These are phyloP conservation scores for Tulasnella sp. DNA, from an alignment of 768 basidiomycete species.

Conservation along the genomic window DNA sequence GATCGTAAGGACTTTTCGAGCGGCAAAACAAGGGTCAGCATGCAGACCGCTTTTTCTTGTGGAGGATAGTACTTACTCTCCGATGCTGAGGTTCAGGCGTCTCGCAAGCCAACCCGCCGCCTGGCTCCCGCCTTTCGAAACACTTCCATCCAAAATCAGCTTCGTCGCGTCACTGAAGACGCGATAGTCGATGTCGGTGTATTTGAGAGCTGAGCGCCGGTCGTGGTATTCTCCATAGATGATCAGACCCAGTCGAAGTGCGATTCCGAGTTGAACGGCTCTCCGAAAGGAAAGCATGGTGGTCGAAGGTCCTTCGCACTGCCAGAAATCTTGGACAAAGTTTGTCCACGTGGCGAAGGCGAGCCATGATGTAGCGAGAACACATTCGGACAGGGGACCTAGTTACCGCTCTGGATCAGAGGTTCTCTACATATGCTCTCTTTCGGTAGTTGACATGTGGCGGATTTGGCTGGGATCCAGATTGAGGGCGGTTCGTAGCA, in stretches of 20 bases:
- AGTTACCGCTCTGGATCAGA: no score
- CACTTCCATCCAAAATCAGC: conserved; percentile 43
- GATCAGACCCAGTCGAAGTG: not conserved
- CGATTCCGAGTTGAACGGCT: not conserved
- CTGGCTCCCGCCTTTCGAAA: conserved; percentile 32
- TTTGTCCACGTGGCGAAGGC: not conserved
- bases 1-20: conserved; percentile 63
- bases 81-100: conserved; percentile 34
- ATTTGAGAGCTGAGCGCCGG: conserved; percentile 69
- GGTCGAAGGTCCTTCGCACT: not conserved
- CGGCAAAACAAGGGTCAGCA: conserved; percentile 3
- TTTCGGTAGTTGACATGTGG: no score
- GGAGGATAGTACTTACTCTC: conserved; percentile 53
- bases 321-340: not conserved
- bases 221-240: conserved; percentile 63
- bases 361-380: no score
- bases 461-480: no score
- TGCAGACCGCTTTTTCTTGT: not conserved
- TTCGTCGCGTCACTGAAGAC: conserved; percentile 89
- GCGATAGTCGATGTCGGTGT: conserved; percentile 96
- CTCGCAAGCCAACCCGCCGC: conserved; percentile 51
- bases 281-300: not conserved
- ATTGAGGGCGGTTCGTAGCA: no score
- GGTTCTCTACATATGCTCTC: no score
- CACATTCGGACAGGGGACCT: no score